These are phyloP conservation scores for Cynanchum wilfordii DNA, from an alignment of 257 asterid genomes.

Conservation along the genomic window DNA sequence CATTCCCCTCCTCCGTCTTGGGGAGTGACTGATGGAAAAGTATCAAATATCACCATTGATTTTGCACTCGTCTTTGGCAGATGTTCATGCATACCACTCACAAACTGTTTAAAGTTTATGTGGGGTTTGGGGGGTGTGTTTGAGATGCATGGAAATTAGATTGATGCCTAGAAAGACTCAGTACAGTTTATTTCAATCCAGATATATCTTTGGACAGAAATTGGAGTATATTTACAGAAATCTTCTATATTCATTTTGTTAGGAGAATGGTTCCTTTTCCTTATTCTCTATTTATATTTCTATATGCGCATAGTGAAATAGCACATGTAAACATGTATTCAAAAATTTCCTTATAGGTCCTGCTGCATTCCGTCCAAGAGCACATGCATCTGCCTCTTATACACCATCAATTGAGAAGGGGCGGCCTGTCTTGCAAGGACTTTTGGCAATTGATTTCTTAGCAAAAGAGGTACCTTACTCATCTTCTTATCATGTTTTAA, in stretches of 20 bases:
- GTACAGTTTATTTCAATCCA: neutral
- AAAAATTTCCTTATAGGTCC: slow-evolving; percentile 54
- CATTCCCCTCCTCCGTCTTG: too few relatives aligned
- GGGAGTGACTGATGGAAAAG: too few relatives aligned
- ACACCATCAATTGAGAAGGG: slow-evolving; percentile 79
- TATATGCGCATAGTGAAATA: neutral
- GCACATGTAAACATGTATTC: neutral
- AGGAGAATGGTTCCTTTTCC: neutral
- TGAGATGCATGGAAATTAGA: neutral
- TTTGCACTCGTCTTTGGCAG: neutral
- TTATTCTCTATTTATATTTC: neutral
- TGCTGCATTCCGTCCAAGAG: slow-evolving; percentile 98
- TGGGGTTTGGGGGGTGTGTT: neutral
- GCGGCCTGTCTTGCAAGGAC: slow-evolving; percentile 94
- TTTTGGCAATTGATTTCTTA: slow-evolving; percentile 84
- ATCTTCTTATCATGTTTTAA: neutral
- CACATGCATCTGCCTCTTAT: slow-evolving; percentile 66
- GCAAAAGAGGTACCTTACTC: slow-evolving; percentile 76
- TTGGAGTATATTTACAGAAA: neutral
- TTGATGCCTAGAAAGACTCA: neutral
- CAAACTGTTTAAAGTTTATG: neutral
- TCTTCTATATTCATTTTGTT: neutral
- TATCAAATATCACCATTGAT: neutral
- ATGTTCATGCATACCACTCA: neutral
- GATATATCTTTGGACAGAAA: neutral